Conservation (phyloP, 345 rosid species). For the Brassica cretica region DNA sequence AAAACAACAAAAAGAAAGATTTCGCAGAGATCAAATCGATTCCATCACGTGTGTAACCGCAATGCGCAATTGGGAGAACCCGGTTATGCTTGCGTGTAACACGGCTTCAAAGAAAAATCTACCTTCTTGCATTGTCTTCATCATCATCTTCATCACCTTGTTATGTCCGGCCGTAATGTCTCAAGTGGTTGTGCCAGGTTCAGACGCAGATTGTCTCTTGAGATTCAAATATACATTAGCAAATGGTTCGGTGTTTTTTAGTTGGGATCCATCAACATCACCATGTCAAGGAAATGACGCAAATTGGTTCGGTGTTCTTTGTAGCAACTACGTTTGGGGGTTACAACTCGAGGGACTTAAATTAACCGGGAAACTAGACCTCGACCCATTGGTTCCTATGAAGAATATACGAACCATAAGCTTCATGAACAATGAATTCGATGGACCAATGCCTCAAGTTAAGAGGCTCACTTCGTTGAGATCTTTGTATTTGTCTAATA, state of each 20-base stretch:
- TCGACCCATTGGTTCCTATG: constrained; percentile 47
- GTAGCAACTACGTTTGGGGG: constrained; percentile 58
- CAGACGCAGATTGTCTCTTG: constrained; percentile 48
- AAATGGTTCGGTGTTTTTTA: constrained; percentile 27
- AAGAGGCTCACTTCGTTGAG: constrained; percentile 46
- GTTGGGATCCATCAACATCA: constrained; percentile 45
- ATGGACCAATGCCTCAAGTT: constrained; percentile 57
- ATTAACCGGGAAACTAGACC: constrained; percentile 43
- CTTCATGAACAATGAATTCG: constrained; percentile 63
- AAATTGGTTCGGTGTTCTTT: constrained; percentile 67
- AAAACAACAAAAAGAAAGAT: not conserved
- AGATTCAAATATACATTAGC: constrained; percentile 44
- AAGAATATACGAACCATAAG: constrained; percentile 55
- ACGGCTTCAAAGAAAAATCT: constrained; percentile 30
- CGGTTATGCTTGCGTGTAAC: constrained; percentile 48
- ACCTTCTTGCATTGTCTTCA: constrained; percentile 1
- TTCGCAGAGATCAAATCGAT: not conserved
- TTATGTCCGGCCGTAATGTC: constrained; percentile 30
- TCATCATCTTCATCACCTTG: not conserved
- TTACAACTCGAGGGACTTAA: constrained; percentile 60
- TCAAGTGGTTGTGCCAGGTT: constrained; percentile 23
- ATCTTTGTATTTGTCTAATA: constrained; percentile 64
- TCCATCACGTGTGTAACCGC: constrained; percentile 32
- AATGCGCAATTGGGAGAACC: constrained; percentile 50
- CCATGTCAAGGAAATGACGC: constrained; percentile 50